A percentile compares a stretch with the other conserved stretches of the same genome.
phyloP scores from a whole-genome alignment of 1,139 yeast genomes.

The Geotrichum cucujoidarum region DNA sequence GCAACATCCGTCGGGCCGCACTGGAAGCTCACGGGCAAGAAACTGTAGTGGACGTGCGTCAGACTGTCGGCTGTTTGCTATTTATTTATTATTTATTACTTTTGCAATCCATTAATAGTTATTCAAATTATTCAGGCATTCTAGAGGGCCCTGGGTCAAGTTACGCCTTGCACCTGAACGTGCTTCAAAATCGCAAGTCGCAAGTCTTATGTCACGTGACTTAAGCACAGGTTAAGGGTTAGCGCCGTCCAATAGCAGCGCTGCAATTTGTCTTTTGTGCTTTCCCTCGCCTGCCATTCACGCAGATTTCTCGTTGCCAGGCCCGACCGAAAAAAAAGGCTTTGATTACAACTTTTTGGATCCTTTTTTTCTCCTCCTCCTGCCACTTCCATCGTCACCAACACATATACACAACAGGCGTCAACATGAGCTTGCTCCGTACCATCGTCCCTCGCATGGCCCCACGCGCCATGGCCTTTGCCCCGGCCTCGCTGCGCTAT shows the following conservation, averaged over 20 bases:
- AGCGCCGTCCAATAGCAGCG: background rate
- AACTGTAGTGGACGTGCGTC: no score
- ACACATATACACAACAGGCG: background rate
- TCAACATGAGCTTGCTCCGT: constrained; percentile 15
- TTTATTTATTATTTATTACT: no score
- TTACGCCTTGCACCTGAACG: no score
- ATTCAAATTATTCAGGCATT: no score
- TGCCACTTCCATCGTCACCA: background rate
- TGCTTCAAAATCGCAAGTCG: no score
- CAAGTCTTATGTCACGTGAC: no score
- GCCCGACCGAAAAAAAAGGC: background rate
- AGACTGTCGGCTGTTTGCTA: no score
- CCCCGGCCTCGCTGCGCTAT: constrained; percentile 9
- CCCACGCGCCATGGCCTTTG: constrained; percentile 8
- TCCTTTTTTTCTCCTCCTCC: background rate
- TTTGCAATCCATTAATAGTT: no score
- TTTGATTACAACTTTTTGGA: background rate
- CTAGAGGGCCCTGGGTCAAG: no score
- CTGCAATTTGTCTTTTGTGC: constrained; percentile 3
- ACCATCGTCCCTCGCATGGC: constrained; percentile 7
- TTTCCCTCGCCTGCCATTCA: background rate
- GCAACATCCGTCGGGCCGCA: constrained; percentile 12
- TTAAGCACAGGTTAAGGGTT: constrained; percentile 2
- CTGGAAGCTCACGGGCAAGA: constrained; percentile 15
- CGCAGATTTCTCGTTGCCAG: background rate